phyloP scores from a whole-genome alignment of 2,329 filamentous ascomycete species.

The Cladosporium sp. region DNA sequence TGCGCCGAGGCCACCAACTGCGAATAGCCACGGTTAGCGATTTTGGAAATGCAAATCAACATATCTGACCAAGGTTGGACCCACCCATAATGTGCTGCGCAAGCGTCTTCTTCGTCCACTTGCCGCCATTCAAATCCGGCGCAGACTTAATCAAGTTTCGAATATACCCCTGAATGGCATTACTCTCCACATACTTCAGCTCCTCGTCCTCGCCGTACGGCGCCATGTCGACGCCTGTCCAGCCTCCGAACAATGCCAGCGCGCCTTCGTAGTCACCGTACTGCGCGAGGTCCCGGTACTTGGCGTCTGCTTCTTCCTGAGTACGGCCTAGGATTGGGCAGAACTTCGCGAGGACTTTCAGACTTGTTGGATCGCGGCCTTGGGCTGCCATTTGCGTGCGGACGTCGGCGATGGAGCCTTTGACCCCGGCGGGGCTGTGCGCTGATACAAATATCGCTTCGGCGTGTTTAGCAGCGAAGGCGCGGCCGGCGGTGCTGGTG shows the following conservation, averaged over 20 bases:
- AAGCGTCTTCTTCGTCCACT: constrained; percentile 72
- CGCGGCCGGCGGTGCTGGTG: constrained; percentile 64
- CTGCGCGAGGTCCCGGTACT: constrained; percentile 61
- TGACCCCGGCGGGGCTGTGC: constrained; percentile 62
- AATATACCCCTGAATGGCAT: constrained; percentile 59
- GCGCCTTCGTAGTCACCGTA: constrained; percentile 67
- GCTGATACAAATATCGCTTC: constrained; percentile 71
- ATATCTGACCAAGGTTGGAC: background rate
- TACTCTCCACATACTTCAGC: constrained; percentile 60
- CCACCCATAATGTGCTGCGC: constrained; percentile 61
- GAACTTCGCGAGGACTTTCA: constrained; percentile 68
- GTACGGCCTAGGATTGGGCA: constrained; percentile 66
- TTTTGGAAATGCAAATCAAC: background rate
- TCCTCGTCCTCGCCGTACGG: constrained; percentile 65
- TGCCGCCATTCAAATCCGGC: constrained; percentile 54
- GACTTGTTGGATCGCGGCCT: constrained; percentile 59
- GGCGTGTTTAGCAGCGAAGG: constrained; percentile 68
- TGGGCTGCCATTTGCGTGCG: constrained; percentile 55
- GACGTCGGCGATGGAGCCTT: constrained; percentile 64
- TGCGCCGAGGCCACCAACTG: constrained; percentile 65
- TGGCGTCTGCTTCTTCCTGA: constrained; percentile 64
- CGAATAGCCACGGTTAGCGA: background rate
- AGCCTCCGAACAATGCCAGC: constrained; percentile 70
- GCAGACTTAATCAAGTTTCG: constrained; percentile 58
- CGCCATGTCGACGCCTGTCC: constrained; percentile 67